Percentiles rank a stretch among this genome's conserved stretches.
phyloP scores from a whole-genome alignment of 148 eudicot species.

The Camellia sinensis region DNA sequence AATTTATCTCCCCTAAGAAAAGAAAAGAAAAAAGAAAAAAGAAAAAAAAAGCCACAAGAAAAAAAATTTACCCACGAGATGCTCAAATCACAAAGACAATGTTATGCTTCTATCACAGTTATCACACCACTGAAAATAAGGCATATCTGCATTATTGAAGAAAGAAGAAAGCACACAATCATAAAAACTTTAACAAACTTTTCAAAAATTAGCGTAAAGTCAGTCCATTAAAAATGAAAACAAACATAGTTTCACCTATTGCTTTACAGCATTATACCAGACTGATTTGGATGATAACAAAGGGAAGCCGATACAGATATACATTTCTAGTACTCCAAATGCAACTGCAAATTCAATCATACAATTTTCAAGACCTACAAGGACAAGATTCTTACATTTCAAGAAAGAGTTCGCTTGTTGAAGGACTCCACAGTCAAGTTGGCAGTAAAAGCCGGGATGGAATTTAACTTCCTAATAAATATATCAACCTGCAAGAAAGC shows the following conservation, averaged over 20 bases:
- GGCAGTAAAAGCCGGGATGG: constrained; percentile 97
- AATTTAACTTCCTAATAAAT: constrained; percentile 80
- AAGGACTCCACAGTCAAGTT: constrained; percentile 95
- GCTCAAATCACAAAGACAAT: neutral
- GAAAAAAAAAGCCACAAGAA: too few relatives aligned
- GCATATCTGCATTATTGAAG: neutral
- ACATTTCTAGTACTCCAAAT: neutral
- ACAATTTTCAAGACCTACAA: neutral
- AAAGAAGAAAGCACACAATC: neutral
- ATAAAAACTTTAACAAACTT: neutral
- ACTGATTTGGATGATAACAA: neutral
- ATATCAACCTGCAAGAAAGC: constrained; percentile 62
- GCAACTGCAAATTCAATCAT: neutral
- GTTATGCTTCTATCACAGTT: neutral
- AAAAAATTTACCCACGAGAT: too few relatives aligned
- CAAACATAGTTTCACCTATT: neutral
- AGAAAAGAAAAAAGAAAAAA: too few relatives aligned
- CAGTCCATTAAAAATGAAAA: constrained; percentile 2
- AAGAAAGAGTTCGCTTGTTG: constrained; percentile 89
- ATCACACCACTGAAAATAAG: neutral
- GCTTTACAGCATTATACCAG: neutral
- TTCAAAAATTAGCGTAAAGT: neutral
- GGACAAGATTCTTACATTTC: constrained; percentile 13
- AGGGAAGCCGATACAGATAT: neutral
- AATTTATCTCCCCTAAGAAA: too few relatives aligned